phyloP scores from a whole-genome alignment of 352 stramenopile genomes.

The Phytophthora ohioensis region DNA sequence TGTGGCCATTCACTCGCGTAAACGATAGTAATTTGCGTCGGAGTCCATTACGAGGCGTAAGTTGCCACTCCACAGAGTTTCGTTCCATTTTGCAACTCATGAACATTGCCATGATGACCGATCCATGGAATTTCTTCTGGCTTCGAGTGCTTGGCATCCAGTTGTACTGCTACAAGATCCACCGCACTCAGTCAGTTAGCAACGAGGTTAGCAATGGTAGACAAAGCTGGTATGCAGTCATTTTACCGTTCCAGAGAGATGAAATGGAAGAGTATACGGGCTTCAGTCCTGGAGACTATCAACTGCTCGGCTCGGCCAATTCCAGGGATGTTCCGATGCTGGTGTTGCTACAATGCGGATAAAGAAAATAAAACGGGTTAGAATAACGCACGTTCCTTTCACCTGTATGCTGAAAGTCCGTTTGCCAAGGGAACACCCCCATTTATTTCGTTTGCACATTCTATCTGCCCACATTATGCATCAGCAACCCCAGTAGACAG shows the following conservation, averaged over 20 bases:
- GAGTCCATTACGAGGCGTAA: not conserved
- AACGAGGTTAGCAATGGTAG: conserved; percentile 5
- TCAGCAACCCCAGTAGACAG: conserved; percentile 21
- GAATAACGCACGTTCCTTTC: conserved; percentile 4
- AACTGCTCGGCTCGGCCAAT: conserved; percentile 27
- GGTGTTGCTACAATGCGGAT: conserved; percentile 33
- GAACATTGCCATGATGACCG: conserved; percentile 58
- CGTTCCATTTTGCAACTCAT: conserved; percentile 43
- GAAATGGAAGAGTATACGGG: conserved; percentile 41
- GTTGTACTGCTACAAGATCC: conserved; percentile 44
- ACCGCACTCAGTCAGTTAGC: not conserved
- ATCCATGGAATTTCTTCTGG: conserved; percentile 45
- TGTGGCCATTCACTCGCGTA: conserved; percentile 4
- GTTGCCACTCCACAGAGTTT: conserved; percentile 2
- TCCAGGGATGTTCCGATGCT: conserved; percentile 29
- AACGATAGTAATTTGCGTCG: not conserved
- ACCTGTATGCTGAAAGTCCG: conserved; percentile 15
- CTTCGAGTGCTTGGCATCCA: conserved; percentile 37
- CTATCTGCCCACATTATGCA: conserved; percentile 28
- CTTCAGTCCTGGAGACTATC: conserved; percentile 26
- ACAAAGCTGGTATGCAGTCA: conserved; percentile 9
- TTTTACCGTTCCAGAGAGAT: conserved; percentile 38
- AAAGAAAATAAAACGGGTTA: conserved; percentile 12
- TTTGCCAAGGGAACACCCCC: conserved; percentile 4
- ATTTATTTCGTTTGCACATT: conserved; percentile 43